phyloP scores from a whole-genome alignment of 371 early-diverging fungal genomes.

The Cokeromyces recurvatus region DNA sequence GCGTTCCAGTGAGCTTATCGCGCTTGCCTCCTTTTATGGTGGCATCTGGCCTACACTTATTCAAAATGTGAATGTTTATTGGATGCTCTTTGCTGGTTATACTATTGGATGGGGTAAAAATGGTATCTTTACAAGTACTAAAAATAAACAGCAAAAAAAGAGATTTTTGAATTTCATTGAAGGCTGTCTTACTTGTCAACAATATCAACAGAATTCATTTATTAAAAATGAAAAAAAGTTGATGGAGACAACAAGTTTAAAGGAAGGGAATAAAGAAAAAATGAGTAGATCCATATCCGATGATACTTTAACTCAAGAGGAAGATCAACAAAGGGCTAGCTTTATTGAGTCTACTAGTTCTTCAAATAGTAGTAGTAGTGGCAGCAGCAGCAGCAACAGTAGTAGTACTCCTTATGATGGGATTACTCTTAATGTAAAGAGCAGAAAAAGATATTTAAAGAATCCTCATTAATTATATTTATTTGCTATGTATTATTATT shows the following conservation, averaged over 20 bases:
- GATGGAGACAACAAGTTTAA: neutral
- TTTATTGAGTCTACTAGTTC: neutral
- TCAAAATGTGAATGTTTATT: constrained; percentile 21
- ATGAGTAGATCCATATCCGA: neutral
- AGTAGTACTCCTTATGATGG: constrained; percentile 17
- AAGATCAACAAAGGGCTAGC: constrained; percentile 3
- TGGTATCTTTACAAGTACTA: constrained; percentile 14
- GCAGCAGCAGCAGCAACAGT: constrained; percentile 2
- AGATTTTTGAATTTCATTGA: constrained; percentile 1
- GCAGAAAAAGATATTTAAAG: constrained; percentile 13
- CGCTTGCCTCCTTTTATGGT: constrained; percentile 38
- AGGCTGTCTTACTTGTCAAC: constrained; percentile 15
- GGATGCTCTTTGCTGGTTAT: constrained; percentile 29
- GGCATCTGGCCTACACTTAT: constrained; percentile 34
- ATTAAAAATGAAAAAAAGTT: too few relatives aligned
- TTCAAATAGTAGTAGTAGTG: neutral
- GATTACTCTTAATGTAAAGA: constrained; percentile 4
- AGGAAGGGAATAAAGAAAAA: neutral
- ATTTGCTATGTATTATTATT: too few relatives aligned
- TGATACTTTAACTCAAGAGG: constrained; percentile 16
- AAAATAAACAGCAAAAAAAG: constrained; percentile 1
- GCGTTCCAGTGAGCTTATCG: constrained; percentile 32
- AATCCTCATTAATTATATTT: too few relatives aligned
- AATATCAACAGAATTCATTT: neutral
- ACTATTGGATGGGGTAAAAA: constrained; percentile 19